Evolutionary conservation across 345 rosid species (phyloP).

Genomic region (Aurinia saxatilis): DNA sequence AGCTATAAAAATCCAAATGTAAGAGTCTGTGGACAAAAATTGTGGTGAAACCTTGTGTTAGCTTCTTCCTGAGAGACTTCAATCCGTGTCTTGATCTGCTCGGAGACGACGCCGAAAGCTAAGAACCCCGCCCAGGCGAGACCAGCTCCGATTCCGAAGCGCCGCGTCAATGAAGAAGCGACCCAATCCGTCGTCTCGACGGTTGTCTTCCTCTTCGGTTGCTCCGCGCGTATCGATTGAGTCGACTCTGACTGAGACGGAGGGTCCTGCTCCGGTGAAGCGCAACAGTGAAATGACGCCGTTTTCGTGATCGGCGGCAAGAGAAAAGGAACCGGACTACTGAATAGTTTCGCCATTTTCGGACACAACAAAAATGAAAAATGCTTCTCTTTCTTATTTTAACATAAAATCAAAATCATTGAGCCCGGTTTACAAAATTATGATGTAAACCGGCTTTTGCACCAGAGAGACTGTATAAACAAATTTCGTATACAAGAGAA

Average conservation of each 20-base stretch:
- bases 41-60: conserved; percentile 52
- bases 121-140: conserved; percentile 85
- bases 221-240: conserved; percentile 28
- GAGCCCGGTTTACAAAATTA: too few relatives aligned
- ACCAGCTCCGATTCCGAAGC: conserved; percentile 88
- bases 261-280: conserved; percentile 27
- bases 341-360: conserved; percentile 13
- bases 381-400: too few relatives aligned
- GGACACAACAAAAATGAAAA: too few relatives aligned
- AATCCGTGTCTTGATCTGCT: conserved; percentile 77
- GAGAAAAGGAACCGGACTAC: conserved; percentile 13
- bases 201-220: conserved; percentile 36
- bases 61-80: conserved; percentile 77
- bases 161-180: conserved; percentile 74
- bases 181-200: conserved; percentile 80
- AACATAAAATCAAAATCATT: too few relatives aligned
- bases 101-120: conserved; percentile 77
- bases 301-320: conserved; percentile 12
- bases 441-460: not conserved
- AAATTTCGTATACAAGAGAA: not conserved
- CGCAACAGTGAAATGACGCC: conserved; percentile 13
- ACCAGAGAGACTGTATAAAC: not conserved
- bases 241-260: conserved; percentile 23
- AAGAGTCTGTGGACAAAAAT: not conserved
- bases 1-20: too few relatives aligned